A percentile compares a stretch with the other conserved stretches of the same genome.
Evolutionary conservation across 352 stramenopile genomes (phyloP).

Genomic region (Elongisporangium undulatum): DNA sequence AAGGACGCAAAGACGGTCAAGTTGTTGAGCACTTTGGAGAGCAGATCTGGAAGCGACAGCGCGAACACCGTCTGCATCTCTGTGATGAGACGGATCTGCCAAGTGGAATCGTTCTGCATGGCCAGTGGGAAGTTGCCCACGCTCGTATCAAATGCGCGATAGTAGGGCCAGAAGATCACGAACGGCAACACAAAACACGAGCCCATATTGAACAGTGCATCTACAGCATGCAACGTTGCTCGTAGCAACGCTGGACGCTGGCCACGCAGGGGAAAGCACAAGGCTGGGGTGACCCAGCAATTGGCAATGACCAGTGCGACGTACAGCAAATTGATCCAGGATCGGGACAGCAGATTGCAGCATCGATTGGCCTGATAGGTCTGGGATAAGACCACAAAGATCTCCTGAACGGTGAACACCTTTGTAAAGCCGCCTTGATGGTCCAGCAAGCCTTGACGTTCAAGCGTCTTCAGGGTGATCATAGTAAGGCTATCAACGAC

Average conservation of each 20-base stretch:
- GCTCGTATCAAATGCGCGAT: slow-evolving; percentile 10
- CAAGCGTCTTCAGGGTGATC: neutral
- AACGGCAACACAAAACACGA: slow-evolving; percentile 4
- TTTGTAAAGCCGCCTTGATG: neutral
- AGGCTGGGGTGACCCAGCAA: neutral
- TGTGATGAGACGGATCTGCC: slow-evolving; percentile 1
- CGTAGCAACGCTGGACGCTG: neutral
- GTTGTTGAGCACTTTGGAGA: neutral
- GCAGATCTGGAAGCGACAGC: neutral
- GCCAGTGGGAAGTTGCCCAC: slow-evolving; percentile 14
- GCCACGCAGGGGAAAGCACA: neutral
- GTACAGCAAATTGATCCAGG: neutral
- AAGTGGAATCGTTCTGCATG: slow-evolving; percentile 17
- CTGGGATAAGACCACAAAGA: neutral
- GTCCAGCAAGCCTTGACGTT: neutral
- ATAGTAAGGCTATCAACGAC: neutral
- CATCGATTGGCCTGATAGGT: neutral
- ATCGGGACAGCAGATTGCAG: neutral
- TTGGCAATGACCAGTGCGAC: neutral
- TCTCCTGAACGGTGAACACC: neutral
- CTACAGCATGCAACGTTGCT: neutral
- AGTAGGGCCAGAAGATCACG: slow-evolving; percentile 29
- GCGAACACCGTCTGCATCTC: neutral
- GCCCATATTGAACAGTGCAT: neutral
- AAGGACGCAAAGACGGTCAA: neutral